A percentile compares a stretch with the other conserved stretches of the same genome.
Evolutionary conservation across 768 basidiomycete genomes (phyloP).

Genomic region (Cubamyces lactineus): DNA sequence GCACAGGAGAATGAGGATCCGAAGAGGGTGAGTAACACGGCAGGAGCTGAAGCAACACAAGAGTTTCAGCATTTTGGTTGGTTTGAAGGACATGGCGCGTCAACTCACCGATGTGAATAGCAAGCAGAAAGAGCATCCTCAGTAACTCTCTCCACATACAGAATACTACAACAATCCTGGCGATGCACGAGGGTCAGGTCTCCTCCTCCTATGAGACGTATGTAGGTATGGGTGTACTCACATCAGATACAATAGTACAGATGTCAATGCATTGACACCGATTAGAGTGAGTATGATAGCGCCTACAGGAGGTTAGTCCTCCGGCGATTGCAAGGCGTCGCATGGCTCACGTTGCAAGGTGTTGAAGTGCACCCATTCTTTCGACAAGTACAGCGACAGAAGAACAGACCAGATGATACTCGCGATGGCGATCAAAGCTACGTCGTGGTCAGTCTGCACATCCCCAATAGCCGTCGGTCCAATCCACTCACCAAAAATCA

Average conservation of each 20-base stretch:
- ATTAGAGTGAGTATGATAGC: slow-evolving; percentile 29
- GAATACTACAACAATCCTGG: slow-evolving; percentile 34
- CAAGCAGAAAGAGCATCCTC: slow-evolving; percentile 29
- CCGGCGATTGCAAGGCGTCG: not conserved
- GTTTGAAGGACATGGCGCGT: not conserved
- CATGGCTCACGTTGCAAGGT: slow-evolving; percentile 28
- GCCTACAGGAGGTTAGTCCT: slow-evolving; percentile 12
- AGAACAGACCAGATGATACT: slow-evolving; percentile 30
- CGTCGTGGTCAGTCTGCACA: not conserved
- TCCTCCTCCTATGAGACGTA: too few relatives aligned
- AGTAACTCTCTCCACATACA: slow-evolving; percentile 29
- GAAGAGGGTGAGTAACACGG: slow-evolving; percentile 28
- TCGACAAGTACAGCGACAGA: slow-evolving; percentile 30
- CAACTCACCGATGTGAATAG: slow-evolving; percentile 29
- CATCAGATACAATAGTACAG: slow-evolving; percentile 35
- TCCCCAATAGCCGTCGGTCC: not conserved
- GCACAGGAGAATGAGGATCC: slow-evolving; percentile 27
- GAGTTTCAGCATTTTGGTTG: not conserved
- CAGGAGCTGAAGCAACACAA: slow-evolving; percentile 17
- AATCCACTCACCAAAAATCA: slow-evolving; percentile 29
- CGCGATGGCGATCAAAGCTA: slow-evolving; percentile 29
- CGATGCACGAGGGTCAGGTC: too few relatives aligned
- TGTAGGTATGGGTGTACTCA: slow-evolving; percentile 4
- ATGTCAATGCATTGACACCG: slow-evolving; percentile 25
- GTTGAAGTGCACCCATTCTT: slow-evolving; percentile 27